Base-by-base conservation (phyloP, 202 grass and related monocot species). In the Zizania palustris region DNA sequence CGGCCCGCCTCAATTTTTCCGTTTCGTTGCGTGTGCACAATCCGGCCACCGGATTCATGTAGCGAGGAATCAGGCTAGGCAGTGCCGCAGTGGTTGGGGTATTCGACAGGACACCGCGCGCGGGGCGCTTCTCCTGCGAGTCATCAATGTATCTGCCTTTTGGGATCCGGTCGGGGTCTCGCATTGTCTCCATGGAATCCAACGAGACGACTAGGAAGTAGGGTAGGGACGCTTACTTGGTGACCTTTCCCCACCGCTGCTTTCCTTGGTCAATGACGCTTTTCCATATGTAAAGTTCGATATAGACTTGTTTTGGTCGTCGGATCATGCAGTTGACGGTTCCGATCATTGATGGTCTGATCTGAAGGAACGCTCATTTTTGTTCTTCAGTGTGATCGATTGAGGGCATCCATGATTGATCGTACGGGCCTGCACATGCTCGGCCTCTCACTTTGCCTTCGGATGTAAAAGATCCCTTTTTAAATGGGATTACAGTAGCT, bases 41-140 rank as follows among this genome's bases (percentile, higher is more conserved):
- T 60, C 60, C 75, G 72, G 65, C 56, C 67, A 48, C 79, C 45
- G 45, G 44, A 62, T 82, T 82, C 67, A 60, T 53, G 59, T 35
- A 21, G 66, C 58, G 42, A 43, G 72, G 46, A 69, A 63, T 61
- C 63, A 43, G 71, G 28, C 28, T 28, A 28, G 28, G 28, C 28
- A 0, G 28, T 28, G 28, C 1, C 2, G 28, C 28, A 0, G 28
- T 28, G 28, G 28, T 28, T 28, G 28, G 28, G 28, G 28, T 28
- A 28, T 74, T 69, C 21, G 36, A 11, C 14, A 45, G n/a, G 78
- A 67, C 65, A 19, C 71, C 54, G 67, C 15, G 50, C 49, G 44
- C 4, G 20, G 48, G 48, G 48, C 60, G 4, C 41, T 15, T 43
- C 79, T 14, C 63, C 48, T n/a, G 33, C 12, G 33, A 10, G 55